Conservation (phyloP, 768 basidiomycete genomes). For the Crassisporium funariophilum region DNA sequence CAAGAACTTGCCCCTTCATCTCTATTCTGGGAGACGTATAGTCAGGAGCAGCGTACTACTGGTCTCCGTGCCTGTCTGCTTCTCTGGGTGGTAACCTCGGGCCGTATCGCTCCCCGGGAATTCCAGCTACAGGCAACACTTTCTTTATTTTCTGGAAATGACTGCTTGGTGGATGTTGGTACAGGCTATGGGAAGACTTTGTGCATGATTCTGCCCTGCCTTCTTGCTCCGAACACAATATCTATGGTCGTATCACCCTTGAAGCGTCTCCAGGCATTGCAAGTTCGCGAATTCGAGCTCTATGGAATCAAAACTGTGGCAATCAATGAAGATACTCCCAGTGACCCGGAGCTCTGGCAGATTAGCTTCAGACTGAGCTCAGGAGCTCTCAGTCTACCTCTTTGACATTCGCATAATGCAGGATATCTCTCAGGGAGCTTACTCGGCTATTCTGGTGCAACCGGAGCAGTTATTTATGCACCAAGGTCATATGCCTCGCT, state of each 20-base stretch:
- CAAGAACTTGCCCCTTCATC: too few species aligned
- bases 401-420: neutral
- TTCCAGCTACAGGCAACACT: conserved; percentile 19
- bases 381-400: neutral
- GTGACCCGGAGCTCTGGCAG: conserved; percentile 17
- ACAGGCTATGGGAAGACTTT: conserved; percentile 31
- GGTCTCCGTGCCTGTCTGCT: conserved; percentile 4
- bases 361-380: conserved; percentile 10
- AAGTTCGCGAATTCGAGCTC: conserved; percentile 18
- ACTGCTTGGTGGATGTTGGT: conserved; percentile 22
- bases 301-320: conserved; percentile 22
- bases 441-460: conserved; percentile 6
- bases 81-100: conserved; percentile 3
- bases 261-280: conserved; percentile 15
- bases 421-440: conserved; percentile 10
- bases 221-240: conserved; percentile 12
- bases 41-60: neutral
- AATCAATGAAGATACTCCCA: conserved; percentile 24
- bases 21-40: neutral
- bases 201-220: conserved; percentile 20
- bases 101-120: conserved; percentile 11
- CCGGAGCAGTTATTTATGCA: conserved; percentile 8
- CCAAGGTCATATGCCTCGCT: conserved; percentile 14
- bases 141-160: conserved; percentile 10
- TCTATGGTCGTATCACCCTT: conserved; percentile 23